phyloP scores from a whole-genome alignment of 345 rosid genomes.

The Draba incana region DNA sequence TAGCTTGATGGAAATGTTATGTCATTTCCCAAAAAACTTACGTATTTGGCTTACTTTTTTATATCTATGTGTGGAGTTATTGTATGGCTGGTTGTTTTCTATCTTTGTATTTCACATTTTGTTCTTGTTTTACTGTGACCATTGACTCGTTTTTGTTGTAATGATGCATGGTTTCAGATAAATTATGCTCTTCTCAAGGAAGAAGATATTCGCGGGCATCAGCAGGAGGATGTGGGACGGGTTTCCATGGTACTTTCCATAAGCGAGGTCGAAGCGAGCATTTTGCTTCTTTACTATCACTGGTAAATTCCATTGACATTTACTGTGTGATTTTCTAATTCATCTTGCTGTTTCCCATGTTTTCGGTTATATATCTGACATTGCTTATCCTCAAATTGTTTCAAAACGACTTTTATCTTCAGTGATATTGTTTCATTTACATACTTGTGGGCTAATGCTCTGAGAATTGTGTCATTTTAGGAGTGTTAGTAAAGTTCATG shows the following conservation, averaged over 20 bases:
- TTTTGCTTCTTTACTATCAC: constrained; percentile 69
- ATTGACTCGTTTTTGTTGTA: constrained; percentile 23
- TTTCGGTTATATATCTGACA: background rate
- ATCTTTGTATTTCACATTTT: constrained; percentile 26
- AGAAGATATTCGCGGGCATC: constrained; percentile 64
- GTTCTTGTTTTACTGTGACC: constrained; percentile 14
- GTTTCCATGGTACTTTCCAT: constrained; percentile 82
- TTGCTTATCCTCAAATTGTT: constrained; percentile 3
- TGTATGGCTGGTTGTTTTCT: constrained; percentile 8
- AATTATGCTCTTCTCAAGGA: constrained; percentile 65
- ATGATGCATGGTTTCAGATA: constrained; percentile 52
- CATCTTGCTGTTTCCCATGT: constrained; percentile 6
- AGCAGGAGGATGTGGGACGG: constrained; percentile 70
- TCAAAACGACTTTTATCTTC: background rate
- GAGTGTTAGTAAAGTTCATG: constrained; percentile 81
- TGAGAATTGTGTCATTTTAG: constrained; percentile 46
- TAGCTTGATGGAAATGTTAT: constrained; percentile 13
- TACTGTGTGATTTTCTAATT: background rate
- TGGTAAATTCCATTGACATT: constrained; percentile 54
- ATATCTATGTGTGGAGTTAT: background rate
- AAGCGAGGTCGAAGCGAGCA: constrained; percentile 56
- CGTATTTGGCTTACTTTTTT: background rate
- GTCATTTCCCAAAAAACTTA: background rate
- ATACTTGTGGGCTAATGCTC: constrained; percentile 21
- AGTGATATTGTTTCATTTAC: constrained; percentile 2